phyloP scores from a whole-genome alignment of 345 rosid species.

The Abelmoschus esculentus region DNA sequence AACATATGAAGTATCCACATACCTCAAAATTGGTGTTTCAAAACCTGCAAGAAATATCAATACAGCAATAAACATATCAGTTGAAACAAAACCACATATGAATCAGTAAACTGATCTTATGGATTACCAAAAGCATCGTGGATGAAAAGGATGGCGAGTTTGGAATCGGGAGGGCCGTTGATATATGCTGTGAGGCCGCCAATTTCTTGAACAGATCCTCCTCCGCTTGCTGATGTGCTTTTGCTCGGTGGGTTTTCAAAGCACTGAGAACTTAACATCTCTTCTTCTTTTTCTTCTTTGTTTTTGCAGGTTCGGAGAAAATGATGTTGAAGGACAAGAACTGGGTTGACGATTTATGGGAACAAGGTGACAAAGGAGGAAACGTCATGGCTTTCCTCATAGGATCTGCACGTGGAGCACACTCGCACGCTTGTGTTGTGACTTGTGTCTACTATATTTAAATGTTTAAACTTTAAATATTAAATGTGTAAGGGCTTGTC shows the following conservation, averaged over 20 bases:
- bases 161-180: constrained; percentile 49
- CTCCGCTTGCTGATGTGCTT: constrained; percentile 32
- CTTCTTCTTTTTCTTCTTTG: background rate
- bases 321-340: background rate
- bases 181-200: constrained; percentile 58
- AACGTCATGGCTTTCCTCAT: background rate
- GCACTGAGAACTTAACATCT: constrained; percentile 68
- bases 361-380: background rate
- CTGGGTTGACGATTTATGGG: background rate
- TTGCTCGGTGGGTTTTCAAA: constrained; percentile 56
- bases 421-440: background rate
- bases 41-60: constrained; percentile 30
- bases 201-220: constrained; percentile 48
- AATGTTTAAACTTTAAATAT: constrained; percentile 25
- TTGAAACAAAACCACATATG: background rate
- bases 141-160: constrained; percentile 48
- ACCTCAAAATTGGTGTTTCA: constrained; percentile 61
- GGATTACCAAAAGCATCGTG: constrained; percentile 55
- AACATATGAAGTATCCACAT: background rate
- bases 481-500: background rate
- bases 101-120: background rate
- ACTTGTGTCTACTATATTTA: background rate
- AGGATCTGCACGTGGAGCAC: background rate
- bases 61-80: background rate
- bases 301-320: background rate